Conservation (phyloP, 2,329 filamentous ascomycete genomes). For the Aspergillus eucalypticola region DNA sequence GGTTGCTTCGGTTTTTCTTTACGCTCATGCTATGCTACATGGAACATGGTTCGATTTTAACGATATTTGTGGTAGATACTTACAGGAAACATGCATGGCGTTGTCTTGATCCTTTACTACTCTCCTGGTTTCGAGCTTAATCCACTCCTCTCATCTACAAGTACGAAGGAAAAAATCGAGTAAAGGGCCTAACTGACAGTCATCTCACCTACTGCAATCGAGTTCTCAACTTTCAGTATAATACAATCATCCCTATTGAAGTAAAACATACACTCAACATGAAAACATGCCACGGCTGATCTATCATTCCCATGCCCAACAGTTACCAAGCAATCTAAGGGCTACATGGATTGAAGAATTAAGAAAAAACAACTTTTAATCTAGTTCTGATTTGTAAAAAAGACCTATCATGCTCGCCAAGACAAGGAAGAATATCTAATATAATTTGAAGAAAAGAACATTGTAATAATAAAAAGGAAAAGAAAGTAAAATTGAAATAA, state of each 20-base stretch:
- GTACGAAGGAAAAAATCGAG: neutral
- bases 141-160: neutral
- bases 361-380: conserved; percentile 14
- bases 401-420: conserved; percentile 18
- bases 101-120: neutral
- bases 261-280: too few relatives aligned
- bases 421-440: neutral
- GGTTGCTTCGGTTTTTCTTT: conserved; percentile 4
- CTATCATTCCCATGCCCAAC: too few relatives aligned
- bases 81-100: conserved; percentile 4
- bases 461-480: neutral
- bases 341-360: too few relatives aligned
- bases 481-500: neutral
- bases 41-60: conserved; percentile 11
- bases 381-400: conserved; percentile 8
- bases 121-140: neutral
- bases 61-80: conserved; percentile 11
- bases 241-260: too few relatives aligned
- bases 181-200: too few relatives aligned
- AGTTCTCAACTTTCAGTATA: too few relatives aligned
- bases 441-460: neutral
- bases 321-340: too few relatives aligned
- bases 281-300: too few relatives aligned
- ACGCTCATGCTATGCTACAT: conserved; percentile 13
- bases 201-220: too few relatives aligned